Base-by-base conservation (phyloP, 371 early-diverging fungal species). In the Lichtheimia corymbifera region DNA sequence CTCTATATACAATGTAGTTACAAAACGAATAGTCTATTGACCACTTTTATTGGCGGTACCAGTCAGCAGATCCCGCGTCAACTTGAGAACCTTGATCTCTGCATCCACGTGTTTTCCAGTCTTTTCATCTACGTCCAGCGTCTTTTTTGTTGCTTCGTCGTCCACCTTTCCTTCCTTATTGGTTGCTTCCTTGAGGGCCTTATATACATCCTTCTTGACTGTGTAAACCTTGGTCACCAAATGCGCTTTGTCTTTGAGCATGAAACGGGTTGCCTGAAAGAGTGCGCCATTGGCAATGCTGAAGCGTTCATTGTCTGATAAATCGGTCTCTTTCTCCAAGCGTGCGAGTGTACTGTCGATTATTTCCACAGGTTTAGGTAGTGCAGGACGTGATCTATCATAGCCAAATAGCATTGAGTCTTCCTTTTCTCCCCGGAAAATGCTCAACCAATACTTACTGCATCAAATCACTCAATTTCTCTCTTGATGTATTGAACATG, bases 221-320 rank as follows among this genome's bases (percentile, higher is more conserved):
- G 30, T 20, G 40, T 76, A 79, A 5, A 79, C 63, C 27, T 70
- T 63, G 20, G 71, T 68, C 27, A 79, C 67, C 25, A 76, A 54
- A 7, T 61, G 57, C 7, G 80, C 73, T 12, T 71, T 65, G 0
- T 43, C 47, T 6, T 61, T 55, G 41, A 73, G 71, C 27, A 74
- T 58, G 4, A 79, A 52, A 43, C 77, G 59, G 9, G 74, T 64
- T 7, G 72, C 63, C 30, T 79, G 80, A 24, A 79, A 68, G 28
- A 76, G 28, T 1, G 69, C 71, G 14, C 77, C 80, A 53, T 74
- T 79, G 15, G 80, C 80, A 47, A 64, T 55, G 50, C 72, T 62
- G 42, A 69, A 76, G 25, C 77, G 65, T 58, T 72, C 72, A 50
- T 74, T 62, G 18, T 71, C 28, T 22, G 65, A 62, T 1, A 58